Evolutionary conservation across 495 filamentous ascomycete genomes (phyloP).

Genomic region (Talaromyces borbonicus): DNA sequence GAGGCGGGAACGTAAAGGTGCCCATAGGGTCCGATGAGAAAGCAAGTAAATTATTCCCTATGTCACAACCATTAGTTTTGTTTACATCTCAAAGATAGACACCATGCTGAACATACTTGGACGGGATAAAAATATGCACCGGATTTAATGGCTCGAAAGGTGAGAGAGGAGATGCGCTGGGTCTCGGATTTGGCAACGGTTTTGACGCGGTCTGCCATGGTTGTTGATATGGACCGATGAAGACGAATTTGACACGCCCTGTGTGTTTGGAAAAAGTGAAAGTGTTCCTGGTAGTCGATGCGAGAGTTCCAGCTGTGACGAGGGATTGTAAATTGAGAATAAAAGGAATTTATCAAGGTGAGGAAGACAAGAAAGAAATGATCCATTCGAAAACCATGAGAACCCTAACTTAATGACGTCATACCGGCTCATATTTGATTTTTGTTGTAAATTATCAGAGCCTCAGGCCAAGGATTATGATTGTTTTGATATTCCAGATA

Average conservation of each 20-base stretch:
- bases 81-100: not conserved
- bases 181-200: slow-evolving; percentile 32
- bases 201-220: slow-evolving; percentile 37
- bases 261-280: no score
- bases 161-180: slow-evolving; percentile 29
- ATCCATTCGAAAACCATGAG: no score
- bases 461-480: no score
- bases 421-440: no score
- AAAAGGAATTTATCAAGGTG: not conserved
- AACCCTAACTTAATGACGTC: no score
- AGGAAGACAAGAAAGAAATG: no score
- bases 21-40: slow-evolving; percentile 33
- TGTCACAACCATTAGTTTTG: not conserved
- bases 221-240: not conserved
- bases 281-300: no score
- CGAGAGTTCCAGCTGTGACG: no score
- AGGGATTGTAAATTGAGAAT: no score
- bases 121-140: slow-evolving; percentile 80
- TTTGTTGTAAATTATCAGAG: no score
- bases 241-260: not conserved
- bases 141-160: slow-evolving; percentile 57
- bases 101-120: slow-evolving; percentile 40
- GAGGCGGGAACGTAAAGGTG: slow-evolving; percentile 61
- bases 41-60: slow-evolving; percentile 74
- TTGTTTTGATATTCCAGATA: no score